A percentile compares a stretch with the other conserved stretches of the same genome.
Evolutionary conservation across 352 stramenopile genomes (phyloP).

Genomic region (Pythium coloratum): DNA sequence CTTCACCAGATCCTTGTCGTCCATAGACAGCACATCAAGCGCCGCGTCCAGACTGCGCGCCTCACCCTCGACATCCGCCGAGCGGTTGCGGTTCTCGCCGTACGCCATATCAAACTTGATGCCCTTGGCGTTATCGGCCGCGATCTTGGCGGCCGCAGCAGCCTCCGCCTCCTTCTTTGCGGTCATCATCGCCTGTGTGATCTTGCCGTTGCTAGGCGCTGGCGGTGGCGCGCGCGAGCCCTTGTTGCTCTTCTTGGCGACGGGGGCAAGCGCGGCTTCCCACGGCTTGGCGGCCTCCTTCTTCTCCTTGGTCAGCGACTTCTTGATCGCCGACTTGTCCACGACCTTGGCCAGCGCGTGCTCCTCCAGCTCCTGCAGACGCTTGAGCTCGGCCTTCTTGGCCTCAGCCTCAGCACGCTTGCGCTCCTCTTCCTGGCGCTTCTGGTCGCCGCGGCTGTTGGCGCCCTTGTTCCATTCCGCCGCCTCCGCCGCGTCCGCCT

Average conservation of each 20-base stretch:
- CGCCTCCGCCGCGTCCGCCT: conserved; percentile 40
- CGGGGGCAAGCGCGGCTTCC: conserved; percentile 64
- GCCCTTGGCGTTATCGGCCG: conserved; percentile 43
- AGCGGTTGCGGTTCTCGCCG: conserved; percentile 62
- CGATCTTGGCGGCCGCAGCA: conserved; percentile 30
- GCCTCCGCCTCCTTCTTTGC: conserved; percentile 50
- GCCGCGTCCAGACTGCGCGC: conserved; percentile 68
- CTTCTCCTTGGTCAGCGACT: conserved; percentile 57
- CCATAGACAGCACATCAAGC: conserved; percentile 53
- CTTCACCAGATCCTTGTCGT: conserved; percentile 53
- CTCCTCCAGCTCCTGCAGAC: conserved; percentile 67
- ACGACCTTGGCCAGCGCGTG: conserved; percentile 45
- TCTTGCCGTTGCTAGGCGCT: conserved; percentile 37
- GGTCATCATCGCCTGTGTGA: conserved; percentile 54
- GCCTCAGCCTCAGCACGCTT: conserved; percentile 61
- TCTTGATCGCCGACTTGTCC: conserved; percentile 58
- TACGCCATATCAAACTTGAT: conserved; percentile 67
- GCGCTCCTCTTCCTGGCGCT: conserved; percentile 57
- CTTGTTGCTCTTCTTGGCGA: conserved; percentile 68
- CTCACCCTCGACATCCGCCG: conserved; percentile 39
- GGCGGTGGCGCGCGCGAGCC: conserved; percentile 39
- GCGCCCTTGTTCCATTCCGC: conserved; percentile 63
- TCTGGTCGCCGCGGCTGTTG: conserved; percentile 42
- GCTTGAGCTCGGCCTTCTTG: conserved; percentile 76
- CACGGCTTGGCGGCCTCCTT: conserved; percentile 67